Percentiles rank a stretch among this genome's conserved stretches.
Conservation (phyloP, 495 filamentous ascomycete genomes). For the Penicillium cosmopolitanum region DNA sequence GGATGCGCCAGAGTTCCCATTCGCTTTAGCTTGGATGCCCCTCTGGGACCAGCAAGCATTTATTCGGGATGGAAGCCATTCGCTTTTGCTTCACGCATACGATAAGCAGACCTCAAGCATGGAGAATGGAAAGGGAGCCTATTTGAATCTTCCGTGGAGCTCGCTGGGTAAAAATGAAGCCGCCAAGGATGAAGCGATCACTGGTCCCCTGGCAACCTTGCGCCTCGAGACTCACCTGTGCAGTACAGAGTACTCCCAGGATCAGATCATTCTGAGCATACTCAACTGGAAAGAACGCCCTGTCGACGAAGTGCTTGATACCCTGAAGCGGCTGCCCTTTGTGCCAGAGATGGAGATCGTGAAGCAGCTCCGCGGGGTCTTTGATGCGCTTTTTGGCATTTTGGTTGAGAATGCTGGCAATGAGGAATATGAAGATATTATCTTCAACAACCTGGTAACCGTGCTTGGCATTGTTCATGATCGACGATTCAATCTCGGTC, state of each 20-base stretch:
- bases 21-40: slow-evolving; percentile 90
- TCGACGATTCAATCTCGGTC: slow-evolving; percentile 86
- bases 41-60: slow-evolving; percentile 94
- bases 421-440: slow-evolving; percentile 88
- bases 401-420: slow-evolving; percentile 85
- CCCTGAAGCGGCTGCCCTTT: slow-evolving; percentile 83
- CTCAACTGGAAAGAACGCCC: slow-evolving; percentile 82
- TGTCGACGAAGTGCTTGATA: slow-evolving; percentile 66
- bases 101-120: slow-evolving; percentile 79
- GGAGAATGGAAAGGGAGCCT: slow-evolving; percentile 71
- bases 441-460: slow-evolving; percentile 86
- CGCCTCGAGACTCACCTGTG: slow-evolving; percentile 86
- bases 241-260: slow-evolving; percentile 94
- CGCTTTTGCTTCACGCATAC: slow-evolving; percentile 80
- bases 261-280: slow-evolving; percentile 82
- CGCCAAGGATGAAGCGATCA: slow-evolving; percentile 72
- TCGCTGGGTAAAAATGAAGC: slow-evolving; percentile 65
- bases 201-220: slow-evolving; percentile 74
- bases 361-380: slow-evolving; percentile 85
- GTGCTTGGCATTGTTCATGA: slow-evolving; percentile 94
- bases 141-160: slow-evolving; percentile 80
- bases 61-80: slow-evolving; percentile 82
- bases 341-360: slow-evolving; percentile 98
- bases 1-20: slow-evolving; percentile 81
- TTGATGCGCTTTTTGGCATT: slow-evolving; percentile 91